These are phyloP conservation scores for Rossbeevera mucosa DNA, from an alignment of 768 basidiomycete species.

Conservation along the genomic window DNA sequence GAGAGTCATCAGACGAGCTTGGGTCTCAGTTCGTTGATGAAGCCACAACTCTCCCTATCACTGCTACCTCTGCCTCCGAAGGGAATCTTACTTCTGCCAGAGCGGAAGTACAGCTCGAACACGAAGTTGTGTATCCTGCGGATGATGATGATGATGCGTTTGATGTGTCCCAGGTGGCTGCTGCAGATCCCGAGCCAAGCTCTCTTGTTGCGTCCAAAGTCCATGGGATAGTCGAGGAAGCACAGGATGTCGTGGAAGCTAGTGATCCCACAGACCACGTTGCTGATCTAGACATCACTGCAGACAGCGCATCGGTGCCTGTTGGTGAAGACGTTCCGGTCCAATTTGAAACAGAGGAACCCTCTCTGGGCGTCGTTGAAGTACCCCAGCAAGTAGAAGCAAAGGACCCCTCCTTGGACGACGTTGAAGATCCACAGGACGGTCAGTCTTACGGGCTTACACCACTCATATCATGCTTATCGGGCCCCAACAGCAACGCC, in stretches of 20 bases:
- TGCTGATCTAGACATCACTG: background rate
- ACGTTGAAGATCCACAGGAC: background rate
- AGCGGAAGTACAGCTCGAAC: background rate
- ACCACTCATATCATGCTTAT: background rate
- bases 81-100: background rate
- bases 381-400: background rate
- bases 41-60: background rate
- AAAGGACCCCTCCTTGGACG: background rate
- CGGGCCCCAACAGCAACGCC: background rate
- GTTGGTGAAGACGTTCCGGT: background rate
- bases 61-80: background rate
- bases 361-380: background rate
- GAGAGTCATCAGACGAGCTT: background rate
- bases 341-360: background rate
- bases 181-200: background rate
- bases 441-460: background rate
- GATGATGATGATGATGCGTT: background rate
- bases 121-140: background rate
- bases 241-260: background rate
- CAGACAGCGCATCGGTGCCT: background rate
- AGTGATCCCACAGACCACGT: background rate
- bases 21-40: slow-evolving; percentile 10
- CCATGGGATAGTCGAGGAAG: background rate
- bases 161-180: background rate
- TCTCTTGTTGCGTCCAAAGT: background rate